Evolutionary conservation across 306 rosid genomes (phyloP).

Genomic region (barrel medic (Medicago truncatula)): MtrunA17r5.0-ANR NC_053043.1:43569001-43569500

Average conservation of each 20-base stretch:
- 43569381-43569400: conserved; percentile 17
- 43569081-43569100: not conserved
- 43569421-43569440: not conserved
- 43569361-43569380: conserved; percentile 15
- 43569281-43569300: not conserved
- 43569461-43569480: not conserved
- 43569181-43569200: too few relatives aligned
- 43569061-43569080: conserved; percentile 4
- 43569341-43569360: not conserved
- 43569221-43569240: not conserved
- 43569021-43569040: not conserved
- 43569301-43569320: not conserved
- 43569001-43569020: not conserved
- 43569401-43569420: not conserved
- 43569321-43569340: not conserved
- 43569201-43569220: too few relatives aligned
- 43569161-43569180: not conserved
- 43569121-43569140: not conserved
- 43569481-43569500: not conserved
- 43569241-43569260: not conserved
- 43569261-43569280: not conserved
- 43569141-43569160: conserved; percentile 2
- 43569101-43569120: not conserved
- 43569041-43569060: too few relatives aligned
- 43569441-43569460: not conserved